Evolutionary conservation across 768 basidiomycete genomes (phyloP), one percentile per base, ranked within the genome.

Genomic region (Boletus rubescentipes): DNA sequence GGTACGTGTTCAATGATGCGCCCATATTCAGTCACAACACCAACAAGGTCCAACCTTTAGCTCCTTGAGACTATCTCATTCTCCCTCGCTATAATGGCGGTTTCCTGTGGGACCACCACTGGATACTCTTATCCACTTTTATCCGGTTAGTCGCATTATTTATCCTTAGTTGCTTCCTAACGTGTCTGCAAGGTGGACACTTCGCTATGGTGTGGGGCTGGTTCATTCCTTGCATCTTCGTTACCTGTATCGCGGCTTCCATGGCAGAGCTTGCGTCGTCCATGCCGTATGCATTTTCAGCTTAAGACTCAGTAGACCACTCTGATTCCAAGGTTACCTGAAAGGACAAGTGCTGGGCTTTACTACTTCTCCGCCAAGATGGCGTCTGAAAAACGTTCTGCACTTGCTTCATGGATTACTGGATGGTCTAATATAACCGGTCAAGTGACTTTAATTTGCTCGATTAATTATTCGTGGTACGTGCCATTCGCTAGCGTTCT

Each of bases 391-490:
- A 56, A 63, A 29, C 54, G 44, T 9, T 66, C 64, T 16, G 59
- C 67, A 4, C 67, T 67, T 54, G 59, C 61, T 30, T 66, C 61
- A 32, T 67, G 66, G 61, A 60, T 66, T 45, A 67, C 66, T 7
- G 67, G 66, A 43, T 68, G 66, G 67, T 63, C 64, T n/a, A 67
- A 67, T 23, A 49, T 67, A 14, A 62, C 62, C 1, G 59, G 67
- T 11, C 64, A 68, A 40, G 55, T 64, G n/a, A 59, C 67, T 31
- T 46, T 67, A 20, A 59, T 67, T 20, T 68, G 60, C 15, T 69
- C 65, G 3, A 62, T 64, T 16, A 49, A 62, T 11, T 64, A 50
- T 50, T 38, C 55, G 10, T 67, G 65, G 67, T 43, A 26, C 1
- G 50, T 44, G 7, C n/a, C 5, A 14, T 37, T 34, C 26, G 18